Evolutionary conservation across 73 alveolate species (phyloP), one percentile per base, ranked within the genome.

Genomic region (Symbiodinium pilosum): DNA sequence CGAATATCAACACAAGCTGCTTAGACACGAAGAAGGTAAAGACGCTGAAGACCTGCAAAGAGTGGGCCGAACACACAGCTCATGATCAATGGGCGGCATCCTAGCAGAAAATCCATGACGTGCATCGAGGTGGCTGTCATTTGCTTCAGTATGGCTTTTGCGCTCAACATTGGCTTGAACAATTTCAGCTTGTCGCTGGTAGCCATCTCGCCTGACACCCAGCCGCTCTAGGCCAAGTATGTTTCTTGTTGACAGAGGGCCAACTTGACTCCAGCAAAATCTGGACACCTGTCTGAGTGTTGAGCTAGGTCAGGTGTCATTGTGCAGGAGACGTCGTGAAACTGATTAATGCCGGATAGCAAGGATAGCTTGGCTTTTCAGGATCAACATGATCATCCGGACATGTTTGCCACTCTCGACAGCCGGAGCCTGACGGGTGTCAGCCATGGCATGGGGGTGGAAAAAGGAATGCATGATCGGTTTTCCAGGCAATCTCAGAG

Each of bases 381-480:
- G 97, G 92, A 93, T 93, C 75, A 93, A 93, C 47, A 93, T 93
- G 98, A 77, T 93, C 93, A 93, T 93, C 92, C 87, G 98, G 32
- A 44, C 98, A 24, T 93, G 98, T 44, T 38, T 93, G 98, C 98
- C 98, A 26, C 54, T 93, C 69, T n/a, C 98, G 47, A 93, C 98
- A 28, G 95, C 42, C 38, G 3, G 44, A 44, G 51, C 86, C 94
- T 87, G 43, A 40, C 32, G 44, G 43, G 30, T 38, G 24, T 21
- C 6, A n/a, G n/a, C n/a, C n/a, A n/a, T n/a, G n/a, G n/a, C n/a
- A n/a, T n/a, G n/a, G n/a, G n/a, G n/a, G 20, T 56, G 77, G 77
- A 24, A 56, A 24, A 56, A 56, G 77, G 32, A 56, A 56, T 0
- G 77, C 77, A n/a, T n/a, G n/a, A n/a, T n/a, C n/a, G n/a, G n/a